A percentile compares a stretch with the other conserved stretches of the same genome.
These are phyloP conservation scores for Beta macrorhiza DNA, from an alignment of 179 eudicot genomes.

Conservation along the genomic window DNA sequence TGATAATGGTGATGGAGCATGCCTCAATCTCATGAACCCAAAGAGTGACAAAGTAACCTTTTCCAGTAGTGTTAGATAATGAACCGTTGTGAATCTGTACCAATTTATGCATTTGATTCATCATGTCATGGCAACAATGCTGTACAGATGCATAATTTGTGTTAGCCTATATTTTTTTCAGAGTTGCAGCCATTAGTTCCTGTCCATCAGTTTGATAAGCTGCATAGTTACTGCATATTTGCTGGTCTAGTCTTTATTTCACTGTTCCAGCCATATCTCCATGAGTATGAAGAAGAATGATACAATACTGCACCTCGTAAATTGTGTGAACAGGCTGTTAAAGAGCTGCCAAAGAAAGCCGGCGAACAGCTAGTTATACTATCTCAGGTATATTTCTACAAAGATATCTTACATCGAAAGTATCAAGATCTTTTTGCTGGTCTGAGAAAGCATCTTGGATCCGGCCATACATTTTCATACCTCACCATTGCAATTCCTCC, in stretches of 20 bases:
- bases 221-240: constrained; percentile 86
- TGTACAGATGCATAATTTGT: not conserved
- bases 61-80: too few relatives aligned
- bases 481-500: too few relatives aligned
- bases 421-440: not conserved
- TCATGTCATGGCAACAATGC: not conserved
- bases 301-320: constrained; percentile 88
- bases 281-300: constrained; percentile 98
- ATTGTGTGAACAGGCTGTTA: constrained; percentile 81
- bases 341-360: constrained; percentile 70
- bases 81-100: not conserved
- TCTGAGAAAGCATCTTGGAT: not conserved
- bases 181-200: constrained; percentile 87
- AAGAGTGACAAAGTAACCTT: not conserved
- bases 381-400: constrained; percentile 57
- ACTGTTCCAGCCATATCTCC: constrained; percentile 87
- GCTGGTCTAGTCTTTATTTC: constrained; percentile 91
- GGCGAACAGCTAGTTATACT: constrained; percentile 87
- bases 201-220: constrained; percentile 88
- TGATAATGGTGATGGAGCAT: not conserved
- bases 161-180: constrained; percentile 22
- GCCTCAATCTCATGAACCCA: not conserved
- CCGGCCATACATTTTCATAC: not conserved
- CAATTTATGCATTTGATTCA: not conserved
- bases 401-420: not conserved